phyloP scores from a whole-genome alignment of 495 filamentous ascomycete genomes.

The Cercophora scortea region DNA sequence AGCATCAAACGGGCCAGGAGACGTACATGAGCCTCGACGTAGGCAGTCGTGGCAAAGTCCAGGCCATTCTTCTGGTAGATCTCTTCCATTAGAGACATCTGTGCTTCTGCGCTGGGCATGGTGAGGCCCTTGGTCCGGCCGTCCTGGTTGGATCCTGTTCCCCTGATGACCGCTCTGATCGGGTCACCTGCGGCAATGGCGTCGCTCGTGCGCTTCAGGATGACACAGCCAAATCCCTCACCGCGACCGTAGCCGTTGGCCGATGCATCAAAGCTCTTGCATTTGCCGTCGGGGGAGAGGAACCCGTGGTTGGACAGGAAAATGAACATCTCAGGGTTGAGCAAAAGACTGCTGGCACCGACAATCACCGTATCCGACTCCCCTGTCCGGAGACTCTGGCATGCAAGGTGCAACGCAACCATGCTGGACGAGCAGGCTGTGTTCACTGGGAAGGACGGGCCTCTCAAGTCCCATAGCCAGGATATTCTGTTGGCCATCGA shows the following conservation, averaged over 20 bases:
- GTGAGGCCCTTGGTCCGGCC: slow-evolving; percentile 43
- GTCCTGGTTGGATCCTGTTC: slow-evolving; percentile 41
- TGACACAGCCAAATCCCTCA: slow-evolving; percentile 40
- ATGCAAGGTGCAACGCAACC: slow-evolving; percentile 41
- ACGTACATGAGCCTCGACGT: slow-evolving; percentile 16
- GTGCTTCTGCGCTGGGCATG: slow-evolving; percentile 33
- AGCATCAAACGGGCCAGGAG: too few species aligned
- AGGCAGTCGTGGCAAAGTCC: slow-evolving; percentile 24
- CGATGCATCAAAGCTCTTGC: slow-evolving; percentile 20
- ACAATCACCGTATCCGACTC: slow-evolving; percentile 29
- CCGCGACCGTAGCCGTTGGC: slow-evolving; percentile 46
- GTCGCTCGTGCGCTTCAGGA: slow-evolving; percentile 39
- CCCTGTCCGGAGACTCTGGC: slow-evolving; percentile 23
- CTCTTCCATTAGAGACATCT: slow-evolving; percentile 37
- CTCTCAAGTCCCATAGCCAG: slow-evolving; percentile 47
- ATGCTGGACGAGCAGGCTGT: slow-evolving; percentile 50
- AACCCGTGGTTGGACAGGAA: slow-evolving; percentile 1
- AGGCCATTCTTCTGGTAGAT: slow-evolving; percentile 24
- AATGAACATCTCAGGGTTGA: background rate
- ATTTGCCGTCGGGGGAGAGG: slow-evolving; percentile 17
- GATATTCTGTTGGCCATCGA: slow-evolving; percentile 46
- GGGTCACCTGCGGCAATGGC: slow-evolving; percentile 37
- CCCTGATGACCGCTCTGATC: slow-evolving; percentile 48
- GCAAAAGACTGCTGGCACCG: slow-evolving; percentile 22
- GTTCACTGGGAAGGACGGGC: slow-evolving; percentile 48